Evolutionary conservation across 2,329 filamentous ascomycete species (phyloP).

Genomic region (Aphanocladium album): DNA sequence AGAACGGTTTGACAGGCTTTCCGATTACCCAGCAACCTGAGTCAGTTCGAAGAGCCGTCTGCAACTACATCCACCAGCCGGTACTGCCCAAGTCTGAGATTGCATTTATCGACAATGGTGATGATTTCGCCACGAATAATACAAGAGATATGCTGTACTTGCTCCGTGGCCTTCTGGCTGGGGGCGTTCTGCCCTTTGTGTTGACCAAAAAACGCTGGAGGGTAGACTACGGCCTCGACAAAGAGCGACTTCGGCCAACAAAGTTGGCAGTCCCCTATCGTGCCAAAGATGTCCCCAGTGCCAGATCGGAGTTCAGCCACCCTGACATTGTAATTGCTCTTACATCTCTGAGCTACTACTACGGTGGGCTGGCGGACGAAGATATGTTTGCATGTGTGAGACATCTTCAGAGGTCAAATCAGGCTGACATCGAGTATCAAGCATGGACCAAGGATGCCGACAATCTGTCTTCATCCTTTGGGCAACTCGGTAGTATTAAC

Average conservation of each 20-base stretch:
- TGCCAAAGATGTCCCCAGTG: conserved; percentile 53
- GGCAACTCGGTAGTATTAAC: conserved; percentile 49
- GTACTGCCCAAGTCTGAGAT: too few species aligned
- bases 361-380: conserved; percentile 41
- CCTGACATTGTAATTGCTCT: conserved; percentile 53
- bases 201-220: conserved; percentile 56
- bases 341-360: conserved; percentile 53
- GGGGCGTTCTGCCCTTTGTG: conserved; percentile 48
- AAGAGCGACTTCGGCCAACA: conserved; percentile 32
- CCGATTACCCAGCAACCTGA: conserved; percentile 32
- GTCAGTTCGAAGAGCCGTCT: not conserved
- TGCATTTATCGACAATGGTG: too few species aligned
- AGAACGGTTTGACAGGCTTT: conserved; percentile 35
- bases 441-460: conserved; percentile 38
- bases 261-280: conserved; percentile 53
- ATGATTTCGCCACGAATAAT: too few species aligned
- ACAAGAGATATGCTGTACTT: too few species aligned
- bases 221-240: conserved; percentile 58
- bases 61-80: not conserved
- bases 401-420: conserved; percentile 29
- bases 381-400: too few species aligned
- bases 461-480: conserved; percentile 32
- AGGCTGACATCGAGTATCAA: conserved; percentile 47
- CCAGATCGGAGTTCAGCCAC: conserved; percentile 57
- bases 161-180: conserved; percentile 51